Evolutionary conservation across 129 eudicot genomes (phyloP).

Genomic region (Artemisia annua): DNA sequence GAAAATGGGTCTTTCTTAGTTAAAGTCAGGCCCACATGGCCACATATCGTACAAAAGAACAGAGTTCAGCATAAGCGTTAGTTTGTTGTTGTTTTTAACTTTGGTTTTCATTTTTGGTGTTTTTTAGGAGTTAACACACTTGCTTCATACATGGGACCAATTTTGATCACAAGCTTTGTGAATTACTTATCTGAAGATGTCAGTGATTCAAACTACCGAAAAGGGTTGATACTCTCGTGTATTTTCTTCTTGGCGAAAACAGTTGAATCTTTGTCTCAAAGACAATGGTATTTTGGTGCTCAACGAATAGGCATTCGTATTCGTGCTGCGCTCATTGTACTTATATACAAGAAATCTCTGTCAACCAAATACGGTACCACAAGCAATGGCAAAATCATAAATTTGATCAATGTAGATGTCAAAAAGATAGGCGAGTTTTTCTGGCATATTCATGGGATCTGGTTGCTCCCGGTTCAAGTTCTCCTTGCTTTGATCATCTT

Average conservation of each 20-base stretch:
- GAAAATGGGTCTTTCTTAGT: constrained; percentile 8
- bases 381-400: constrained; percentile 62
- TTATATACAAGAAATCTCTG: constrained; percentile 66
- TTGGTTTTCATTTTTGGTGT: constrained; percentile 13
- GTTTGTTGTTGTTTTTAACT: not conserved
- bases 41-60: not conserved
- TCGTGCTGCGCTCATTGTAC: constrained; percentile 66
- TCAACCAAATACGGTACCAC: constrained; percentile 58
- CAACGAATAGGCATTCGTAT: constrained; percentile 77
- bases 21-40: not conserved
- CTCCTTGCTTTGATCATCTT: constrained; percentile 67
- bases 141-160: constrained; percentile 87
- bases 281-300: constrained; percentile 93
- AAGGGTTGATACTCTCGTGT: constrained; percentile 56
- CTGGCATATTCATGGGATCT: constrained; percentile 73
- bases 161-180: constrained; percentile 73
- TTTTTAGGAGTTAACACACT: constrained; percentile 64
- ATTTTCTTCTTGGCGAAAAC: constrained; percentile 77
- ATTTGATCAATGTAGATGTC: constrained; percentile 68
- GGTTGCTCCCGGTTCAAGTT: constrained; percentile 86
- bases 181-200: constrained; percentile 60
- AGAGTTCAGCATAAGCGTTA: not conserved
- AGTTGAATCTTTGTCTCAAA: constrained; percentile 78
- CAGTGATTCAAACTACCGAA: constrained; percentile 42
- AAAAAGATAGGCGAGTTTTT: constrained; percentile 92